Percentiles rank a stretch among this genome's conserved stretches.
phyloP scores from a whole-genome alignment of 169 alveolate species.

The Plasmodium cynomolgi region DNA sequence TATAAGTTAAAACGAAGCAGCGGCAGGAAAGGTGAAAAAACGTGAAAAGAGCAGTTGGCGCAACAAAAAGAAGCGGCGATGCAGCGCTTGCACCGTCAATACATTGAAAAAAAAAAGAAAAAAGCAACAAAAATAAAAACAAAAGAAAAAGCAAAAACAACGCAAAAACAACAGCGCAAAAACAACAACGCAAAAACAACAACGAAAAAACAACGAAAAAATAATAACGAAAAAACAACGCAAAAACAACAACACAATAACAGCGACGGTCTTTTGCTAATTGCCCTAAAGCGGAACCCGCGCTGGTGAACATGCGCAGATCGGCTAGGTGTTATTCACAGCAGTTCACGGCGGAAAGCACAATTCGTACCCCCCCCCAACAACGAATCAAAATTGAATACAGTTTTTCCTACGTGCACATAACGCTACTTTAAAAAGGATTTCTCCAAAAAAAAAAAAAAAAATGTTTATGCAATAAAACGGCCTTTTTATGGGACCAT shows the following conservation, averaged over 20 bases:
- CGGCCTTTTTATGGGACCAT: background rate
- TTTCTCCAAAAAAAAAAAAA: background rate
- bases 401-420: background rate
- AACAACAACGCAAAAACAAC: background rate
- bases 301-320: constrained; percentile 3
- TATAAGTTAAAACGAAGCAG: background rate
- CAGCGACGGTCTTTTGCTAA: background rate
- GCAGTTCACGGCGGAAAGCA: background rate
- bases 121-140: background rate
- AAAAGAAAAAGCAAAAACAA: background rate
- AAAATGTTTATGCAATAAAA: background rate
- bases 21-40: constrained; percentile 5
- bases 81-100: constrained; percentile 61
- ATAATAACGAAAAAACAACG: background rate
- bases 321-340: background rate
- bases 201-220: background rate
- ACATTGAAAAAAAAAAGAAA: constrained; percentile 34
- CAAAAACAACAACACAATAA: background rate
- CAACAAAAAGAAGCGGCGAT: constrained; percentile 22
- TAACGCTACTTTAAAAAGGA: background rate
- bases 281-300: background rate
- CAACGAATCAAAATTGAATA: background rate
- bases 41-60: constrained; percentile 21
- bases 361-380: background rate
- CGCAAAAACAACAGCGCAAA: background rate